A percentile compares a stretch with the other conserved stretches of the same genome.
phyloP scores from a whole-genome alignment of 2,329 filamentous ascomycete species.

The Colletotrichum sp. region DNA sequence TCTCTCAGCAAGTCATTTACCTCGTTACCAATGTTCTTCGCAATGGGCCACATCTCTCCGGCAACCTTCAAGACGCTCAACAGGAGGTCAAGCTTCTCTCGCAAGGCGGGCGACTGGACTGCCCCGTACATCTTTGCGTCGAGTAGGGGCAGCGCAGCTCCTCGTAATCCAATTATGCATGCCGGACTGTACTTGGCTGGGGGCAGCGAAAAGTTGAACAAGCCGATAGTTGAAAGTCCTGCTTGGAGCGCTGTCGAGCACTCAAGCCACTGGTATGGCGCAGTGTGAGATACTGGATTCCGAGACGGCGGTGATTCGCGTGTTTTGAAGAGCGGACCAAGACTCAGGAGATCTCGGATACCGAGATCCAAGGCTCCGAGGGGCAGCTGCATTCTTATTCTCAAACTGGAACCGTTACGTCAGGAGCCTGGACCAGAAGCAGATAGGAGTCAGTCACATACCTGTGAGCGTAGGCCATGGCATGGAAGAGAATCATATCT shows the following conservation, averaged over 20 bases:
- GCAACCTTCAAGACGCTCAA: slow-evolving; percentile 33
- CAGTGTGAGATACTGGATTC: neutral
- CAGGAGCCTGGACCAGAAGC: neutral
- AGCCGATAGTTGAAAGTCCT: slow-evolving; percentile 32
- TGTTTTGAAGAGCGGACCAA: slow-evolving; percentile 15
- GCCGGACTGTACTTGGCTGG: slow-evolving; percentile 30
- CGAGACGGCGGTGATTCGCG: neutral
- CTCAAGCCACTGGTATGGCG: neutral
- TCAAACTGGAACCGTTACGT: neutral
- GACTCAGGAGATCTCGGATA: neutral
- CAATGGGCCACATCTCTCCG: slow-evolving; percentile 38
- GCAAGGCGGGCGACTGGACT: slow-evolving; percentile 32
- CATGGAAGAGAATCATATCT: slow-evolving; percentile 42
- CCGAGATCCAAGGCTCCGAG: slow-evolving; percentile 22
- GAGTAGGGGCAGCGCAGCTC: slow-evolving; percentile 33
- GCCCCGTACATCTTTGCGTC: slow-evolving; percentile 37
- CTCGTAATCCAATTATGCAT: slow-evolving; percentile 25
- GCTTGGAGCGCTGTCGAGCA: slow-evolving; percentile 29
- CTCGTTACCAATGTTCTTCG: slow-evolving; percentile 27
- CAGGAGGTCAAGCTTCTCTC: slow-evolving; percentile 35
- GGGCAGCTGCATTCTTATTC: slow-evolving; percentile 25
- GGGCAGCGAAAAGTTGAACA: slow-evolving; percentile 34
- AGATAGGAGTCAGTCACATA: slow-evolving; percentile 26
- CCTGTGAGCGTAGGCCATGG: slow-evolving; percentile 38
- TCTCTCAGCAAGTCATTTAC: slow-evolving; percentile 4